Evolutionary conservation across 805 yeast species (phyloP).

Genomic region (Kazachstania viticola): DNA sequence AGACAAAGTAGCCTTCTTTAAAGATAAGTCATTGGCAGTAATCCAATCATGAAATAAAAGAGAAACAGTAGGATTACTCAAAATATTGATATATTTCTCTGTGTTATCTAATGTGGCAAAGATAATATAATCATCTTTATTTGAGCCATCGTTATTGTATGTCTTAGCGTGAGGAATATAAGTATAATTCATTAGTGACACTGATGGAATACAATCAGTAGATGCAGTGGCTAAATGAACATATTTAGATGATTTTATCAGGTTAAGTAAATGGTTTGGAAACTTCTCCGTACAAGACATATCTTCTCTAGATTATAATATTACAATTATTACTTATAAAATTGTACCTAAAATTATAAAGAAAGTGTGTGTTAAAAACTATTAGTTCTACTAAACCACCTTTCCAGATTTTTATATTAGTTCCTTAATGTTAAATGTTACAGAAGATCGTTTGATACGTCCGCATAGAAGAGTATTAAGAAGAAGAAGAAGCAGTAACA

Average conservation of each 20-base stretch:
- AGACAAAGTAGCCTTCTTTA: constrained; percentile 20
- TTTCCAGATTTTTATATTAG: no score
- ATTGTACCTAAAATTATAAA: no score
- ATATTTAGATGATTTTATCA: constrained; percentile 52
- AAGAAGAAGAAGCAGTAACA: no score
- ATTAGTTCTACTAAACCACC: no score
- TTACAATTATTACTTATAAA: no score
- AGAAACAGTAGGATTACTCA: constrained; percentile 65
- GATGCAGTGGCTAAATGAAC: constrained; percentile 78
- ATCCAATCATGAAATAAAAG: constrained; percentile 87
- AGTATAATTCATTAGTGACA: constrained; percentile 83
- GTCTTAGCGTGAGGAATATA: constrained; percentile 38
- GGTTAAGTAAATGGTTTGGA: constrained; percentile 29
- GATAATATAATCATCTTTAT: constrained; percentile 38
- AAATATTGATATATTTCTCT: constrained; percentile 60
- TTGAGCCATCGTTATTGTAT: constrained; percentile 25
- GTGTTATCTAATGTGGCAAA: constrained; percentile 65
- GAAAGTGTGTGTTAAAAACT: no score
- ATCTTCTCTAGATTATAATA: no score
- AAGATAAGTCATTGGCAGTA: constrained; percentile 38
- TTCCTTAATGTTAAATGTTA: no score
- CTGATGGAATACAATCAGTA: constrained; percentile 63
- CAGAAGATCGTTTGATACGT: no score
- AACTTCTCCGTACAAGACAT: constrained; percentile 27
- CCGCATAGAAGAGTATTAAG: no score